A percentile compares a stretch with the other conserved stretches of the same genome.
Evolutionary conservation across 257 asterid genomes (phyloP).

Genomic region (Cruciata laevipes): DNA sequence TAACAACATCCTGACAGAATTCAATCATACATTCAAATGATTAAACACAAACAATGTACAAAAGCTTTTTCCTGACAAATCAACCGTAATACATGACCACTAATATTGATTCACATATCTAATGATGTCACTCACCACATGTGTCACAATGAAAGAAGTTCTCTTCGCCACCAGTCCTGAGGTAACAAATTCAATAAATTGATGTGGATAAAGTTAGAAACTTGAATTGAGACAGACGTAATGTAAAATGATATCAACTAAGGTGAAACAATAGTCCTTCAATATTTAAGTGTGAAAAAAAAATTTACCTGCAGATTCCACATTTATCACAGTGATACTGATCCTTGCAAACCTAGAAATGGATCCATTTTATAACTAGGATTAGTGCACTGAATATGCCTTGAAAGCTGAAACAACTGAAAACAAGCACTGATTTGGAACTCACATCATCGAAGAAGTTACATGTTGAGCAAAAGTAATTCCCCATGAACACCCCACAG

Average conservation of each 20-base stretch:
- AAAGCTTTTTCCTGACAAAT: not conserved
- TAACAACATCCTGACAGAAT: conserved; percentile 56
- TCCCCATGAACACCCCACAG: conserved; percentile 60
- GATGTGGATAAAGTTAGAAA: not conserved
- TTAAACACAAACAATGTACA: not conserved
- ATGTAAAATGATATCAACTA: not conserved
- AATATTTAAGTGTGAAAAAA: not conserved
- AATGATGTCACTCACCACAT: conserved; percentile 42
- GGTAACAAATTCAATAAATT: not conserved
- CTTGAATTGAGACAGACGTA: not conserved
- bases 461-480: conserved; percentile 56
- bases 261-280: not conserved
- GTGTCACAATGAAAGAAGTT: conserved; percentile 61
- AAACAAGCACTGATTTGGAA: not conserved
- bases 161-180: conserved; percentile 73
- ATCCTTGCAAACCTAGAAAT: conserved; percentile 46
- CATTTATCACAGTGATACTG: conserved; percentile 70
- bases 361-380: not conserved
- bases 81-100: not conserved
- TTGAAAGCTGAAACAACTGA: not conserved
- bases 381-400: not conserved
- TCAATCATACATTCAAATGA: not conserved
- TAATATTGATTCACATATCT: not conserved
- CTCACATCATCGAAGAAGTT: conserved; percentile 67
- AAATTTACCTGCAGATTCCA: conserved; percentile 68